A percentile compares a stretch with the other conserved stretches of the same genome.
These are phyloP conservation scores for Erythrobasidium yunnanense DNA, from an alignment of 768 basidiomycete species.

Conservation along the genomic window DNA sequence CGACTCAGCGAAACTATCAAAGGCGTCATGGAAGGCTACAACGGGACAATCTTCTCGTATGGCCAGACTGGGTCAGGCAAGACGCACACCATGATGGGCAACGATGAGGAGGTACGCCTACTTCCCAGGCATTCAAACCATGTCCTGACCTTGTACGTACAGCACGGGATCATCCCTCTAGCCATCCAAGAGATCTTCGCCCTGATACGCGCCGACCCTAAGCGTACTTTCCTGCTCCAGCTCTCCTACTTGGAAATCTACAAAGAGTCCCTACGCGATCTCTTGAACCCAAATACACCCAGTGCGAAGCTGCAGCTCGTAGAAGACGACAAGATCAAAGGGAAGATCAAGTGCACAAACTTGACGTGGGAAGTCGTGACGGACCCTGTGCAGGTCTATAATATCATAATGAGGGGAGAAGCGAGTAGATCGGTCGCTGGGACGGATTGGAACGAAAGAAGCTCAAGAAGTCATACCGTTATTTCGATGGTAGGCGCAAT, in stretches of 20 bases:
- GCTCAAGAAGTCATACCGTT: constrained; percentile 85
- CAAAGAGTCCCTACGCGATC: constrained; percentile 50
- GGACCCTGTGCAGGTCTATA: constrained; percentile 69
- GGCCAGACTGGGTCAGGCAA: constrained; percentile 73
- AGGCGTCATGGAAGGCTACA: constrained; percentile 94
- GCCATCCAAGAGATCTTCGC: constrained; percentile 85
- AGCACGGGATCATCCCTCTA: constrained; percentile 83
- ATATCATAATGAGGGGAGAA: constrained; percentile 75
- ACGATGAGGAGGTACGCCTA: constrained; percentile 66
- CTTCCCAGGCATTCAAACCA: constrained; percentile 51
- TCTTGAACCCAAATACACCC: constrained; percentile 53
- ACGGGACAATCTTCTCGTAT: constrained; percentile 82
- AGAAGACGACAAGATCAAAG: constrained; percentile 47
- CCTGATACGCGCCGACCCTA: constrained; percentile 63
- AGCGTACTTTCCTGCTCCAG: constrained; percentile 81
- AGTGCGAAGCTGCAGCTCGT: constrained; percentile 49
- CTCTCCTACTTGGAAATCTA: constrained; percentile 97
- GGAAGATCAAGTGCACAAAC: constrained; percentile 53
- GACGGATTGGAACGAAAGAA: constrained; percentile 98
- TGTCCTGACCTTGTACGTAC: neutral
- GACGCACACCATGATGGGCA: constrained; percentile 60
- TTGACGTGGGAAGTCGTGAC: constrained; percentile 89
- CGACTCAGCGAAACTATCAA: constrained; percentile 34
- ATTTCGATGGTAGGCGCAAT: constrained; percentile 71
- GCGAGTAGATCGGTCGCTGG: constrained; percentile 77